A percentile compares a stretch with the other conserved stretches of the same genome.
phyloP scores from a whole-genome alignment of 2,329 filamentous ascomycete genomes.

The Diaporthe citrichinensis region DNA sequence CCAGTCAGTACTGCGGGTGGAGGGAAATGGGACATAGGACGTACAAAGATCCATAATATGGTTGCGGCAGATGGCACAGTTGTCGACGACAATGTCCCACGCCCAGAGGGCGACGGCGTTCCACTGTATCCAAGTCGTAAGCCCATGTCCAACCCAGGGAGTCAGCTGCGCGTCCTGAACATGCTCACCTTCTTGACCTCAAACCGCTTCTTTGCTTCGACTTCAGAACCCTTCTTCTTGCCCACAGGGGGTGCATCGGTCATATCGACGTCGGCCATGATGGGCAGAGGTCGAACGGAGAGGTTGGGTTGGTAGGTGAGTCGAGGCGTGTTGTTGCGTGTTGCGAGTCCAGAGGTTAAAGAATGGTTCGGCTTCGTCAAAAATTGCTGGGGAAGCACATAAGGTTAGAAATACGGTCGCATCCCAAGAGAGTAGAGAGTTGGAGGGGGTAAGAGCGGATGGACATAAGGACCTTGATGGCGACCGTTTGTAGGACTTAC shows the following conservation, averaged over 20 bases:
- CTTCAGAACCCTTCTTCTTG: constrained; percentile 64
- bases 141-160: background rate
- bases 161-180: background rate
- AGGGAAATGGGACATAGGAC: constrained; percentile 48
- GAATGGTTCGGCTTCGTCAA: background rate
- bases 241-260: constrained; percentile 79
- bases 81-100: constrained; percentile 99
- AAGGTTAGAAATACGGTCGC: constrained; percentile 24
- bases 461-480: constrained; percentile 27
- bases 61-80: constrained; percentile 99
- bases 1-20: background rate
- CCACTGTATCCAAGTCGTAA: constrained; percentile 73
- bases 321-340: background rate
- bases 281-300: constrained; percentile 38
- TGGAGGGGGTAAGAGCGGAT: constrained; percentile 9
- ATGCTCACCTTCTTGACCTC: constrained; percentile 94
- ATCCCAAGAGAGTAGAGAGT: background rate
- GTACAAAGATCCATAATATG: constrained; percentile 99
- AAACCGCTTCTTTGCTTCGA: constrained; percentile 91
- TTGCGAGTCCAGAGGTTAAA: background rate
- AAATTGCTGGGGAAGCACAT: background rate
- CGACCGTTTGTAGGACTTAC: constrained; percentile 19
- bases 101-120: constrained; percentile 98
- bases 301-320: background rate
- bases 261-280: constrained; percentile 98